Evolutionary conservation across 257 asterid genomes (phyloP), one percentile per base, ranked within the genome.

Genomic region (Penstemon barbatus): DNA sequence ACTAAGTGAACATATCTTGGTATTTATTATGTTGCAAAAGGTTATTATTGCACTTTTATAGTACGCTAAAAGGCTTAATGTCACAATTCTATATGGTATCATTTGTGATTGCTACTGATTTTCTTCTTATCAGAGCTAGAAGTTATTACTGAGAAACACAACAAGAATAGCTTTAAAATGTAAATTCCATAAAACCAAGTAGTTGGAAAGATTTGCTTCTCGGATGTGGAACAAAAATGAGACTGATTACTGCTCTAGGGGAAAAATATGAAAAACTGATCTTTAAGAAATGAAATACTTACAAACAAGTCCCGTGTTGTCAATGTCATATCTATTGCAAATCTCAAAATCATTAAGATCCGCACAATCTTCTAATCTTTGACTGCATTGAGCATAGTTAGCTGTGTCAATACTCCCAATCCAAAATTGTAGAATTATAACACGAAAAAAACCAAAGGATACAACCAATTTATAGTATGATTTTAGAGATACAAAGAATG

Each of bases 221-320:
- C 33, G 4, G 15, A 33, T 12, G 55, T 42, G 33, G 8, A 18
- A 43, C 10, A 37, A 69, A 62, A 57, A 42, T 4, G 58, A 65
- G 39, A 70, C 38, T 8, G 57, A 43, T 36, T 25, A 25, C 33
- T 51, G 45, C 37, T 36, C 40, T 2, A 55, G 41, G 69, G 41
- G 63, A 45, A 40, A 43, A 11, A 25, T 42, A 65, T n/a, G 56
- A 46, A 65, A 64, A 46, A 51, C 40, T 12, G 39, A 6, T 69
- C 46, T 70, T 38, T 39, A 55, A 46, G 40, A 52, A 58, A 65
- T 33, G 6, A 52, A 43, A 65, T 42, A 79, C 87, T 89, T 84
- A 89, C 96, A 91, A 61, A 89, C 86, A 74, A 89, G 83, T 68
- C 98, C 98, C 0, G 96, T 91, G 84, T 85, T 91, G 81, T 91